phyloP scores from a whole-genome alignment of 2,329 filamentous ascomycete species.

The Botryosphaeria dothidea region DNA sequence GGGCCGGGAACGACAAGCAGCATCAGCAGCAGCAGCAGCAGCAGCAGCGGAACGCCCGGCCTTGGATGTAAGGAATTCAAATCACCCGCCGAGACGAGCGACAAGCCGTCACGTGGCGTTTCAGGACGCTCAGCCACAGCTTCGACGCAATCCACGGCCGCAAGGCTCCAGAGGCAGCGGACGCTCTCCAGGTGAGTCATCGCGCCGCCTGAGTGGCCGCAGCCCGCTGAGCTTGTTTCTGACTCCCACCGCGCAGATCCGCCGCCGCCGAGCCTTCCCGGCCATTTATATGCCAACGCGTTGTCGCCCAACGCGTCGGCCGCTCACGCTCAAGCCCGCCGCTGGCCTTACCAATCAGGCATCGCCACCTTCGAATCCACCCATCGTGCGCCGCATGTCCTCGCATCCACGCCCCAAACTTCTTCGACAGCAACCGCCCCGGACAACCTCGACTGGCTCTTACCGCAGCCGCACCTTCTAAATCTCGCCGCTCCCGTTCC shows the following conservation, averaged over 20 bases:
- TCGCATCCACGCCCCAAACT: not conserved
- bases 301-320: slow-evolving; percentile 16
- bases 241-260: slow-evolving; percentile 14
- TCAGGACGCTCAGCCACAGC: slow-evolving; percentile 10
- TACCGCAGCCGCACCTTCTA: not conserved
- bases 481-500: not conserved
- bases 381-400: not conserved
- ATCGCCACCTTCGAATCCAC: slow-evolving; percentile 11
- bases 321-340: slow-evolving; percentile 6
- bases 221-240: slow-evolving; percentile 8
- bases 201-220: not conserved
- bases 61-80: slow-evolving; percentile 16
- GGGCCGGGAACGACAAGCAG: not conserved
- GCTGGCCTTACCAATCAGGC: slow-evolving; percentile 14
- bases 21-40: not conserved
- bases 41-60: slow-evolving; percentile 3
- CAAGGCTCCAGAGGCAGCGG: not conserved
- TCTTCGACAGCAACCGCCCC: not conserved
- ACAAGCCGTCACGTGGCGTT: slow-evolving; percentile 1
- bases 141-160: not conserved
- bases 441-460: not conserved
- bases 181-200: slow-evolving; percentile 1
- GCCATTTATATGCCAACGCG: slow-evolving; percentile 18
- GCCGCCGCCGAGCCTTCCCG: not conserved
- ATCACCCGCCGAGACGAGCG: not conserved